phyloP scores from a whole-genome alignment of 1,284 basidiomycete genomes.

The Tranzscheliella williamsii region DNA sequence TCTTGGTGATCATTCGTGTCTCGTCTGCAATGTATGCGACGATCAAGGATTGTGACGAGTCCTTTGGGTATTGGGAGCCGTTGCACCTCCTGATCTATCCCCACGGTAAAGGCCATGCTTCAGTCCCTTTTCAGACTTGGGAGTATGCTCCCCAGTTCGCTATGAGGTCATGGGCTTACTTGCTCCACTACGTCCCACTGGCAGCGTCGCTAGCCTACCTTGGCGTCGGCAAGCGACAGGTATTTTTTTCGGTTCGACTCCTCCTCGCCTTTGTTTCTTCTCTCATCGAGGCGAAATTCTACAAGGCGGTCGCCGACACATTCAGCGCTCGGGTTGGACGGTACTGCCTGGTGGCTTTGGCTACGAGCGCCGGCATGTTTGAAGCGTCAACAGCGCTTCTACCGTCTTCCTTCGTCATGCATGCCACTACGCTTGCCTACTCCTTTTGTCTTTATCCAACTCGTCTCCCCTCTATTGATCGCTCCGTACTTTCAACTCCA shows the following conservation, averaged over 20 bases:
- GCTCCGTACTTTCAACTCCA: constrained; percentile 22
- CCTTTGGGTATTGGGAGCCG: constrained; percentile 97
- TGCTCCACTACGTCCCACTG: constrained; percentile 63
- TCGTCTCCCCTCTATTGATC: constrained; percentile 11
- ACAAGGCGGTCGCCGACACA: constrained; percentile 76
- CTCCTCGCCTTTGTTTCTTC: constrained; percentile 75
- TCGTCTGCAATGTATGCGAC: constrained; percentile 91
- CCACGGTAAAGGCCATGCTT: constrained; percentile 1
- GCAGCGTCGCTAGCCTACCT: constrained; percentile 18
- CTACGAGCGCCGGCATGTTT: constrained; percentile 91
- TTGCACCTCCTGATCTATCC: constrained; percentile 75
- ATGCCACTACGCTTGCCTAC: constrained; percentile 79
- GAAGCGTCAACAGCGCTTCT: constrained; percentile 70
- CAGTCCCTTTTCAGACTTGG: constrained; percentile 89
- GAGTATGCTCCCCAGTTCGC: constrained; percentile 88
- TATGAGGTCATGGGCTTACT: constrained; percentile 93
- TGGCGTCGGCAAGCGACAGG: constrained; percentile 67
- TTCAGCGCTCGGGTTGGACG: constrained; percentile 87
- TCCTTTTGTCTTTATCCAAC: constrained; percentile 76
- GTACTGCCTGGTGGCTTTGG: constrained; percentile 82
- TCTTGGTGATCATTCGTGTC: constrained; percentile 79
- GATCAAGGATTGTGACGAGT: constrained; percentile 92
- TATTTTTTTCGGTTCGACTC: constrained; percentile 87
- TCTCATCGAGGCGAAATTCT: constrained; percentile 81
- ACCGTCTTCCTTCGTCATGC: constrained; percentile 96